phyloP scores from a whole-genome alignment of 495 filamentous ascomycete genomes.

The Alectoria sarmentosa region DNA sequence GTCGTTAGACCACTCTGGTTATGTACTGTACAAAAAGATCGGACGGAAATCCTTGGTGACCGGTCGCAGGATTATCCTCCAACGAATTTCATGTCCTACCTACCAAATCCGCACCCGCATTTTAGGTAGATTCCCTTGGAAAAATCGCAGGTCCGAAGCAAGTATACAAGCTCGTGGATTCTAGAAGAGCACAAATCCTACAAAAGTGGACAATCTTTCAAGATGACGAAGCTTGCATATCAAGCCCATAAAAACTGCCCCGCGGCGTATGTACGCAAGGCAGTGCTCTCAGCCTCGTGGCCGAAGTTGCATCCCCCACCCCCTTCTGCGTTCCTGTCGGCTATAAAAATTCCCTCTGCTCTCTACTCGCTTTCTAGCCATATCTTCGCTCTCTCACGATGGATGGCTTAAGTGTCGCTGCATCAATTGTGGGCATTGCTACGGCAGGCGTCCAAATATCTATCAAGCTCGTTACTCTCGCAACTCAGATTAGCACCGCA shows the following conservation, averaged over 20 bases:
- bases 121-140: background rate
- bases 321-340: background rate
- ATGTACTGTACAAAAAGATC: background rate
- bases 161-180: background rate
- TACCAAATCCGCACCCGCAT: too few relatives aligned
- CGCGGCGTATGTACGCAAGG: background rate
- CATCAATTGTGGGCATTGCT: conserved; percentile 23
- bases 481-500: conserved; percentile 20
- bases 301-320: background rate
- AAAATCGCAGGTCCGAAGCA: background rate
- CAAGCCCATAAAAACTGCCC: background rate
- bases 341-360: background rate
- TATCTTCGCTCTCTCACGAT: background rate
- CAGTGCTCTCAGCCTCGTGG: background rate
- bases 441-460: conserved; percentile 22
- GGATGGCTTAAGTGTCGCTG: conserved; percentile 25
- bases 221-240: too few relatives aligned
- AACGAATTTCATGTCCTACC: background rate
- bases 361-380: background rate
- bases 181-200: background rate
- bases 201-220: background rate
- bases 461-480: conserved; percentile 25
- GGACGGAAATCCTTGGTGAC: background rate
- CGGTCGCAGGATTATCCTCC: background rate
- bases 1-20: background rate